A percentile compares a stretch with the other conserved stretches of the same genome.
Conservation (phyloP, 163 green algal species). For the Scenedesmus sp. region DNA sequence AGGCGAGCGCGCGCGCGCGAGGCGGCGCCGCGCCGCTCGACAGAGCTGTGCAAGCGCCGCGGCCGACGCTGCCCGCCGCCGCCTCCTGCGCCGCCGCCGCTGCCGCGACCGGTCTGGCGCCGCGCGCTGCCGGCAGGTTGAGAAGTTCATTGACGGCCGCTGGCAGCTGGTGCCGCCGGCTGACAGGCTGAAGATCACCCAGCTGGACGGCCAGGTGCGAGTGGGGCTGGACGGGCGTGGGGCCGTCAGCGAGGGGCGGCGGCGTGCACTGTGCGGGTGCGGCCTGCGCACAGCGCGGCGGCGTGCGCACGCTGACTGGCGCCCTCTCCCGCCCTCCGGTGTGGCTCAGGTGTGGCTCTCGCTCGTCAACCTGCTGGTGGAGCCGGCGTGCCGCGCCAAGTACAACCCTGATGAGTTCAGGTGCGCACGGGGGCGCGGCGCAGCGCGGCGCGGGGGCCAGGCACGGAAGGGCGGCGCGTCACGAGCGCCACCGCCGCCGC, state of each 20-base stretch:
- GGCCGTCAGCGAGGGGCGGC: too few species aligned
- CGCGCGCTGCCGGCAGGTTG: not conserved
- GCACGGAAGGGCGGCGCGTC: too few species aligned
- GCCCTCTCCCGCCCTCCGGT: too few species aligned
- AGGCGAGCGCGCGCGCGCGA: slow-evolving; percentile 36
- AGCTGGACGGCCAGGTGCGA: slow-evolving; percentile 79
- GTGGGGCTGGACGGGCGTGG: too few species aligned
- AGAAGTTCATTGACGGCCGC: slow-evolving; percentile 59
- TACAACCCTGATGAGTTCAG: slow-evolving; percentile 76
- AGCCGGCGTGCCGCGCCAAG: slow-evolving; percentile 75
- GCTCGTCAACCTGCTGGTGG: slow-evolving; percentile 85
- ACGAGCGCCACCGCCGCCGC: too few species aligned
- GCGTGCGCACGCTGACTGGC: too few species aligned
- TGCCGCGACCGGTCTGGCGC: not conserved
- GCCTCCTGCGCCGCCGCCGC: not conserved
- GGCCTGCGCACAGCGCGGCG: too few species aligned
- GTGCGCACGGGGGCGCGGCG: not conserved
- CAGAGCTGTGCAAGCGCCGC: too few species aligned
- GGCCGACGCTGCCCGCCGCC: too few species aligned
- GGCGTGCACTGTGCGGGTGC: too few species aligned
- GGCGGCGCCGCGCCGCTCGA: too few species aligned
- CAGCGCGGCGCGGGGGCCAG: too few species aligned
- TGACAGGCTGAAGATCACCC: slow-evolving; percentile 74
- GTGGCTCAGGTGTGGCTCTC: slow-evolving; percentile 85
- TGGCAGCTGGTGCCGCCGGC: slow-evolving; percentile 71